Evolutionary conservation across 2,329 filamentous ascomycete genomes (phyloP), one percentile per base, ranked within the genome.

Genomic region (Akanthomyces dipterigenus): DNA sequence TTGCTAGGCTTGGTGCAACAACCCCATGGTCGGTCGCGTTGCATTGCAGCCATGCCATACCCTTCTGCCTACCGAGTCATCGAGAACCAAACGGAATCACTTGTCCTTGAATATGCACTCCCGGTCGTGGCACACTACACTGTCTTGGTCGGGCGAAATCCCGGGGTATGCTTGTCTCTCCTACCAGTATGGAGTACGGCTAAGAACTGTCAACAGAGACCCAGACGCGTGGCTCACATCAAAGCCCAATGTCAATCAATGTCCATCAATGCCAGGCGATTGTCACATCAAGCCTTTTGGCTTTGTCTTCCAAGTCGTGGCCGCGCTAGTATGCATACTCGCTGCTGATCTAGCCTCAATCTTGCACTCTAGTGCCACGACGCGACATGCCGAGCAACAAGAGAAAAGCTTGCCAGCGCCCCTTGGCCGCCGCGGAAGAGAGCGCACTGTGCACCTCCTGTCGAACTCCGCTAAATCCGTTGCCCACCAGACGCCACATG

Each of bases 351-450:
- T 49, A 43, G 55, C 45, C 45, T 58, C 45, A 49, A 50, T 50
- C 55, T 58, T 40, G 22, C 34, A 12, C 43, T 42, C 40, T 50
- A 42, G 55, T 48, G 55, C 22, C 55, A n/a, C 31, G 20, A 57
- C 34, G 56, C 56, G 46, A 59, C 46, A 59, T 59, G 56, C 56
- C 56, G 56, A 34, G 31, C 31, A 57, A 34, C 43, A 50, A 38
- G 12, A 40, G 22, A 59, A 59, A 45, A 28, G 34, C 12, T 53
- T 24, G n/a, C 18, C 14, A 18, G 42, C 28, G 24, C 20, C 46
- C 46, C 26, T 9, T 34, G n/a, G n/a, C 8, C 18, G 46, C 43
- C 43, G 20, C 42, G 12, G 28, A 38, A n/a, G 22, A 26, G 24
- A 42, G 18, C 16, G 43, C 55, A 38, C 45, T 28, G 55, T 31